These are phyloP conservation scores for Amyloporia xantha DNA, from an alignment of 768 basidiomycete genomes.

Conservation along the genomic window DNA sequence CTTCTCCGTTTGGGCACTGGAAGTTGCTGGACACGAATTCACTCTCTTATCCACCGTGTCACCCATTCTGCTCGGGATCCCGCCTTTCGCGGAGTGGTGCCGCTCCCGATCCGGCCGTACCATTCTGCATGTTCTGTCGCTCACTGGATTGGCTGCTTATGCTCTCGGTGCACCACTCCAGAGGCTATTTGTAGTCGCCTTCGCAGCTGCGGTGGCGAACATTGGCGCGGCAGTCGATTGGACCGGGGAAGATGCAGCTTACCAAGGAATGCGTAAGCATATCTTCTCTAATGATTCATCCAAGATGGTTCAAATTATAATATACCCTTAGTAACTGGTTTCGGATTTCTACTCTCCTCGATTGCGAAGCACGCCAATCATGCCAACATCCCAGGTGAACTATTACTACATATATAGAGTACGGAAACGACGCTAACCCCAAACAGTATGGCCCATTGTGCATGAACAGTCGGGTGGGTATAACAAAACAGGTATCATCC, in stretches of 20 bases:
- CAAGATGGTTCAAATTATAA: too few species aligned
- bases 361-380: conserved; percentile 73
- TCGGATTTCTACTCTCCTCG: conserved; percentile 62
- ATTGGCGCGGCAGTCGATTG: conserved; percentile 49
- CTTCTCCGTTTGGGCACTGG: conserved; percentile 89
- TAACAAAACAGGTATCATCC: conserved; percentile 57
- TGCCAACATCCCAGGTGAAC: conserved; percentile 71
- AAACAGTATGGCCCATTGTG: conserved; percentile 72
- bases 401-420: too few species aligned
- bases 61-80: conserved; percentile 50
- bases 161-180: conserved; percentile 41
- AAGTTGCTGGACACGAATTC: conserved; percentile 76
- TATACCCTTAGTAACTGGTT: conserved; percentile 51
- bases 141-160: conserved; percentile 51
- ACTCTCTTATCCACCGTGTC: conserved; percentile 67
- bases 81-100: conserved; percentile 38
- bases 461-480: conserved; percentile 58
- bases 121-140: conserved; percentile 40
- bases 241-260: conserved; percentile 34
- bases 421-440: too few species aligned
- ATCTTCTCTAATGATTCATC: too few species aligned
- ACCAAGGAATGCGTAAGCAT: conserved; percentile 43
- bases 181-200: conserved; percentile 51
- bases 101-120: conserved; percentile 43
- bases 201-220: conserved; percentile 45